Evolutionary conservation across 441 rosid genomes (phyloP), one percentile per base, ranked within the genome.

Genomic region (Corymbia citriodora): DNA sequence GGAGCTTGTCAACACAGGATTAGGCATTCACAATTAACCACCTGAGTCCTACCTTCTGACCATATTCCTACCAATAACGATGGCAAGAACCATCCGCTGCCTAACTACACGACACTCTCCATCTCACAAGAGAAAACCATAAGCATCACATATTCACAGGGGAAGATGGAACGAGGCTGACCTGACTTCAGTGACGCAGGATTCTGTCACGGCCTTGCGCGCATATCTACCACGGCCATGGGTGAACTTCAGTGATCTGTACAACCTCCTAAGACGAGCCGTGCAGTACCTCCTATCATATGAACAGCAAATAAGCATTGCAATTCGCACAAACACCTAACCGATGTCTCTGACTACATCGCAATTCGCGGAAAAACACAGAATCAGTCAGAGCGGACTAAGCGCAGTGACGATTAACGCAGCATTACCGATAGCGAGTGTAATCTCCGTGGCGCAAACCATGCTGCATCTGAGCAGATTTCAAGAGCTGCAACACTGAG

Each of bases 391-490:
- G 8, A 90, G 59, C 88, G 8, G 40, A 90, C 31, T n/a, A 29
- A 93, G 61, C 57, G 6, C 14, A 29, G 65, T 13, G 63, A n/a
- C 40, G 13, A 82, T 18, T 18, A 14, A 89, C 55, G 88, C 27
- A 27, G 54, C 61, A 70, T n/a, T 94, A 98, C 99, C 99, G 93
- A 90, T 98, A 98, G 59, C 98, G 98, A 83, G 98, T 92, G 90
- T 98, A 98, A 90, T 98, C 99, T 83, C 99, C 99, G 72, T 96
- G 99, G 88, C 99, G 97, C 95, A 98, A 91, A 88, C 99, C 99
- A 91, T 98, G 99, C 93, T 98, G 99, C 97, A 97, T 96, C 93
- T 98, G 99, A 82, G 99, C 96, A 87, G 99, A 92, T 91, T 97
- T 97, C 92, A 97, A 93, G 72, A 98, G 96, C 95, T 97, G 99